Evolutionary conservation across 2,329 filamentous ascomycete genomes (phyloP), one percentile per base, ranked within the genome.

Genomic region (Cucurbitaria berberidis): DNA sequence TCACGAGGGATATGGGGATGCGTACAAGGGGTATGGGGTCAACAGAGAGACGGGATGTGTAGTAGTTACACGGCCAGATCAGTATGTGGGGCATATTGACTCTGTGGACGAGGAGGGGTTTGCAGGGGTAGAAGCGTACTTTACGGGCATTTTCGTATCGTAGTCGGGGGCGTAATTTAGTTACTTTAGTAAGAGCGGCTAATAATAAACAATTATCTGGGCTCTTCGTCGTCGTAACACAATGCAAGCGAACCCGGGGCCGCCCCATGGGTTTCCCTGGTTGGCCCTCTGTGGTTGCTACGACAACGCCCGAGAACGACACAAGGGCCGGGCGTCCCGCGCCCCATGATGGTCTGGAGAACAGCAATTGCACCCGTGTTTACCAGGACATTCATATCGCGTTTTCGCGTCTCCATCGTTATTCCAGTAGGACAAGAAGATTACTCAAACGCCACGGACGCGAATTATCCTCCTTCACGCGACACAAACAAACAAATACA

Each of bases 21-120:
- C 78, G 19, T 82, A 89, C 63, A 75, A 81, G 50, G 79, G 78
- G 3, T 87, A 86, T 51, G 87, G 86, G 0, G 77, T 91, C 1
- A 78, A 85, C 58, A 68, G 60, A 16, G 75, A 81, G 47, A 71
- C 73, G 18, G 87, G 88, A 0, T 85, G 83, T 55, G 74, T 86
- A 3, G 81, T 89, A 0, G 75, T 87, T 1, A 76, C 86, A 1
- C 73, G 89, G 43, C 89, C 88, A 2, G 89, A 91, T 75, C 86
- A 88, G 66, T 86, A 90, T 70, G 82, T 90, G 27, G 80, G 75
- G 0, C 75, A 67, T 45, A 62, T 82, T 18, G 76, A 76, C 5
- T 69, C 69, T 24, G 24, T 77, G 41, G 72, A 76, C 29, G 66
- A 61, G 52, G 67, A 68, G 45, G 70, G 68, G 0, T 58, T 55